Base-by-base conservation (phyloP, 1,284 basidiomycete species). In the Neotropicomus parvogracilis region DNA sequence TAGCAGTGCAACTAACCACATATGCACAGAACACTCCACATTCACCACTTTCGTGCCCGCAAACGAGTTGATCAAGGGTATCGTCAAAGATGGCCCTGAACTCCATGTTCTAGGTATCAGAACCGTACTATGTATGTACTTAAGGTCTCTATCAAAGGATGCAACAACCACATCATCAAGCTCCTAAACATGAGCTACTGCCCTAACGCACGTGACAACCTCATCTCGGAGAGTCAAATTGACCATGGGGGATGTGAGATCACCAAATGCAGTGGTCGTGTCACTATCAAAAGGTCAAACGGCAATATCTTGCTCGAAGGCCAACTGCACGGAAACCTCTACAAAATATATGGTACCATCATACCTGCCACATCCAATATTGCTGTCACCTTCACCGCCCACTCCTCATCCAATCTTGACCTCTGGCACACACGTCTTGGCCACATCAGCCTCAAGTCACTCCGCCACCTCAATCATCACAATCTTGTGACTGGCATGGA, bases 181-280 rank as follows among this genome's bases (percentile, higher is more conserved):
- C 34, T 55, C 10, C 2, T 27, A 0, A 32, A 56, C 27, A 40
- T 56, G 0, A 55, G 48, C 46, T 56, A 55, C 40, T 55, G 48
- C 28, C 46, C 50, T 1, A 50, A 56, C 4, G 35, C 50, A 8
- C 14, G 2, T 0, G 35, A 55, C 19, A 56, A 56, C 26, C 26
- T 55, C 1, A 44, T 56, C 20, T 56, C 34, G 0, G 50, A 53
- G 6, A 56, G 55, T 17, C 19, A 14, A 3, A 52, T 56, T 40
- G 54, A 56, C 14, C 5, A 2, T 4, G 20, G 10, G 8, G 35
- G 35, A 3, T 21, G 37, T 20, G 26, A 38, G 21, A 45, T 45
- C 19, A 45, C 19, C 0, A 45, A 45, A 12, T 12, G 6, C 1
- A 3, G 10, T n/a, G 44, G 35, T 2, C 2, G 8, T 2, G 12